Evolutionary conservation across 169 alveolate genomes (phyloP).

Genomic region (Cryptosporidium sp.): DNA sequence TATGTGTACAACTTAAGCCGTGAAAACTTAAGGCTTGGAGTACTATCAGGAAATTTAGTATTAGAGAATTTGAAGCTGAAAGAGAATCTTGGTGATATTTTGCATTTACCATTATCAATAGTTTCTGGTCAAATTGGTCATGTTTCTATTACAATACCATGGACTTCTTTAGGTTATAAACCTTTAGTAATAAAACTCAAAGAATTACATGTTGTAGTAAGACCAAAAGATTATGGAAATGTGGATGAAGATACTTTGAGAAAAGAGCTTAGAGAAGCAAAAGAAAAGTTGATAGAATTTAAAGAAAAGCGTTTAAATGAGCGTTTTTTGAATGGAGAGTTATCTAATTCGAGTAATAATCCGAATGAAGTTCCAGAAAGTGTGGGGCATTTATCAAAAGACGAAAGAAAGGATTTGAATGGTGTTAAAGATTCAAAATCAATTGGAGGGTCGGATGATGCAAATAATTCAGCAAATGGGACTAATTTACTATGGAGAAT

Average conservation of each 20-base stretch:
- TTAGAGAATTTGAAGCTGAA: constrained; percentile 54
- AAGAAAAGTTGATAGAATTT: constrained; percentile 42
- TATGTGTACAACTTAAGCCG: constrained; percentile 73
- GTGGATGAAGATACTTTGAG: constrained; percentile 61
- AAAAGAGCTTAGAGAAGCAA: constrained; percentile 53
- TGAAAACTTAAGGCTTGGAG: constrained; percentile 72
- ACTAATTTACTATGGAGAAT: constrained; percentile 72
- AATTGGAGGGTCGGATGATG: neutral
- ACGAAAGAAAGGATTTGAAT: neutral
- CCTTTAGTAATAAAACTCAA: constrained; percentile 60
- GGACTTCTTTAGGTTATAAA: constrained; percentile 74
- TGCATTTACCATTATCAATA: constrained; percentile 53
- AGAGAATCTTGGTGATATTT: constrained; percentile 69
- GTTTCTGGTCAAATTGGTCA: constrained; percentile 65
- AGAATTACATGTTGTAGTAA: constrained; percentile 45
- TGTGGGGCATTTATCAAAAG: neutral
- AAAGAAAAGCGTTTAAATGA: constrained; percentile 57
- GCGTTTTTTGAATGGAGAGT: constrained; percentile 53
- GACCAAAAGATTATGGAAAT: constrained; percentile 72
- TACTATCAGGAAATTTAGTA: constrained; percentile 63
- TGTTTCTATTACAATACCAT: constrained; percentile 72
- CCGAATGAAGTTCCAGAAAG: neutral
- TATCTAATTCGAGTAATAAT: constrained; percentile 19
- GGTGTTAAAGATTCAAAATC: neutral
- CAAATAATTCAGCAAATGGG: constrained; percentile 20